Evolutionary conservation across 2,329 filamentous ascomycete species (phyloP).

Genomic region (Aspergillus ruber): DNA sequence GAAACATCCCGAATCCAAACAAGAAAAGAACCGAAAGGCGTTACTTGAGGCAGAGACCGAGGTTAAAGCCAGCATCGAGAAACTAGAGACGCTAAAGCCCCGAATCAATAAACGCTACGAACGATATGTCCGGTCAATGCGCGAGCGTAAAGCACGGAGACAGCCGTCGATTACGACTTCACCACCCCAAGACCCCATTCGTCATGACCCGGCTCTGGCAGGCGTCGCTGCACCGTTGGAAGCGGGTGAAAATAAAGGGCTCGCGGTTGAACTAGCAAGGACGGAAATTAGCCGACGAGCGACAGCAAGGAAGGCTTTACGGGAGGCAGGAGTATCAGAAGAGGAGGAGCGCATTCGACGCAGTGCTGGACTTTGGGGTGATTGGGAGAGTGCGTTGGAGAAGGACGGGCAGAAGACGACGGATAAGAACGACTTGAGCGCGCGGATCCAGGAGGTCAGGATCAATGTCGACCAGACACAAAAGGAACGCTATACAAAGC

Average conservation of each 20-base stretch:
- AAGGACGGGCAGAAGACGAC: constrained; percentile 27
- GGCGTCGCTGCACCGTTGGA: constrained; percentile 58
- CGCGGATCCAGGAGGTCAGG: constrained; percentile 47
- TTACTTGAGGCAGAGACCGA: constrained; percentile 54
- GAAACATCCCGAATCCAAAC: constrained; percentile 67
- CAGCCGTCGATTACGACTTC: constrained; percentile 14
- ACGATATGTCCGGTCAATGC: constrained; percentile 55
- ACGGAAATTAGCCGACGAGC: constrained; percentile 65
- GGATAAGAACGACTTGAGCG: constrained; percentile 39
- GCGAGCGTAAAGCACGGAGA: constrained; percentile 40
- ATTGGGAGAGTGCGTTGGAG: constrained; percentile 44
- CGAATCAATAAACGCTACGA: constrained; percentile 65
- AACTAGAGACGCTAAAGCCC: constrained; percentile 73
- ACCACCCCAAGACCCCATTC: constrained; percentile 9
- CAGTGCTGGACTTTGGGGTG: constrained; percentile 47
- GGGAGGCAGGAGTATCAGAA: constrained; percentile 51
- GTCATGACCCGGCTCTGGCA: constrained; percentile 54
- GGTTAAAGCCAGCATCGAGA: constrained; percentile 58
- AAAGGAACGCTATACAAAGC: constrained; percentile 5
- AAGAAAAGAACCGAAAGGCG: constrained; percentile 51
- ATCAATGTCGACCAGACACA: constrained; percentile 29
- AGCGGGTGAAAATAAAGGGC: constrained; percentile 63
- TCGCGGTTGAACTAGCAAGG: constrained; percentile 70
- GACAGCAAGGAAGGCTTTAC: constrained; percentile 51
- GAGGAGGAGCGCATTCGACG: constrained; percentile 54